Evolutionary conservation across 208 protist species (phyloP).

Genomic region (Acanthamoeba quina): DNA sequence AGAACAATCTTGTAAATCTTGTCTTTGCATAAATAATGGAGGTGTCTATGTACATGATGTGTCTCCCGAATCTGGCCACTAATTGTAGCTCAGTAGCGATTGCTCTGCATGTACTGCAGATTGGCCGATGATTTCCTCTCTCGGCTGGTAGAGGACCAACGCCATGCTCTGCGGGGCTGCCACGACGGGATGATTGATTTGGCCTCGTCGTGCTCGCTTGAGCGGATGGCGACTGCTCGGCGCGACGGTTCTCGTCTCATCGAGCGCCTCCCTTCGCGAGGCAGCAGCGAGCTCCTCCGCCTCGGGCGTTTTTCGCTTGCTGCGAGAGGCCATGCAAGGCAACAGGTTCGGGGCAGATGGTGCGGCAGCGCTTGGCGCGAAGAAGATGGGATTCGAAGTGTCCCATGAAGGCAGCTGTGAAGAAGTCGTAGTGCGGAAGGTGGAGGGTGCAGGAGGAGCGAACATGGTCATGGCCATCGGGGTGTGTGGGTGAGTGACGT

Average conservation of each 20-base stretch:
- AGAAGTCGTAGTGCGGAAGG: too few relatives aligned
- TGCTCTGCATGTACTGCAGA: not conserved
- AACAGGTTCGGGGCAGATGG: too few relatives aligned
- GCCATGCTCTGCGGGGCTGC: not conserved
- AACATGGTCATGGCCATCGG: too few relatives aligned
- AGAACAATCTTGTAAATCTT: not conserved
- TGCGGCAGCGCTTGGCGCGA: too few relatives aligned
- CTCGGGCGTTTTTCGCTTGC: not conserved
- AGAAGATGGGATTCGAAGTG: too few relatives aligned
- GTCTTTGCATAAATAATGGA: not conserved
- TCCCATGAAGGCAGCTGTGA: too few relatives aligned
- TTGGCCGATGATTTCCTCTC: not conserved
- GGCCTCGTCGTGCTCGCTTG: not conserved
- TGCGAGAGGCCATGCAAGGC: too few relatives aligned
- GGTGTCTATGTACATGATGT: not conserved
- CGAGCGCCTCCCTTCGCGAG: not conserved
- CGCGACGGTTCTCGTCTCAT: not conserved
- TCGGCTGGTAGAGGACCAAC: not conserved
- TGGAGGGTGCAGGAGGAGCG: too few relatives aligned
- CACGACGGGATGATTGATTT: not conserved
- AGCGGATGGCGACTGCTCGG: not conserved
- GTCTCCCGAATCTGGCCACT: not conserved
- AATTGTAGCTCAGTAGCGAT: not conserved
- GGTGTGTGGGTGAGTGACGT: too few relatives aligned
- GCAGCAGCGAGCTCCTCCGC: not conserved